A percentile compares a stretch with the other conserved stretches of the same genome.
phyloP scores from a whole-genome alignment of 495 filamentous ascomycete genomes.

The Daldinia bambusicola region DNA sequence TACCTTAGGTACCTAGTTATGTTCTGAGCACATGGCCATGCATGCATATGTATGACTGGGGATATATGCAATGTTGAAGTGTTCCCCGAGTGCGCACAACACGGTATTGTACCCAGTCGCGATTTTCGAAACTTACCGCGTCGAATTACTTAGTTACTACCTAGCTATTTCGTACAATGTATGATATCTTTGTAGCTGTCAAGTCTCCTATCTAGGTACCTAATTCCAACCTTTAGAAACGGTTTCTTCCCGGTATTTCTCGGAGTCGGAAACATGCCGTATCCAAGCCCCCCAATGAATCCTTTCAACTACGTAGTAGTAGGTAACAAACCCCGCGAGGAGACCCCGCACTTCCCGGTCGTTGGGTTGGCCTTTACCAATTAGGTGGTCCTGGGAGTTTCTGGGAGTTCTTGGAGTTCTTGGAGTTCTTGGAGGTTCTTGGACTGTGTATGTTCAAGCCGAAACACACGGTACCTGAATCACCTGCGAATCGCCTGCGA shows the following conservation, averaged over 20 bases:
- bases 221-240: background rate
- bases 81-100: background rate
- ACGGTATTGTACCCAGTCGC: background rate
- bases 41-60: slow-evolving; percentile 5
- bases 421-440: background rate
- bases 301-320: background rate
- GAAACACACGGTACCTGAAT: slow-evolving; percentile 13
- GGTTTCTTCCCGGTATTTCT: slow-evolving; percentile 8
- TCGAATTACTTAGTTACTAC: too few relatives aligned
- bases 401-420: slow-evolving; percentile 3
- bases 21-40: background rate
- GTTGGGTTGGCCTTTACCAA: slow-evolving; percentile 11
- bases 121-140: too few relatives aligned
- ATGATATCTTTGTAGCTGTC: slow-evolving; percentile 2
- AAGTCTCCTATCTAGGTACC: background rate
- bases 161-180: too few relatives aligned
- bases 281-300: slow-evolving; percentile 7
- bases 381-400: slow-evolving; percentile 5
- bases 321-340: slow-evolving; percentile 19
- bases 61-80: slow-evolving; percentile 1
- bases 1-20: too few relatives aligned
- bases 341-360: slow-evolving; percentile 31
- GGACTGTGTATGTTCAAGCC: slow-evolving; percentile 9
- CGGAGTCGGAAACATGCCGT: slow-evolving; percentile 22
- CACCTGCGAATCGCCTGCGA: background rate